phyloP scores from a whole-genome alignment of 331 rosid genomes.

The Acacia pycnantha region DNA sequence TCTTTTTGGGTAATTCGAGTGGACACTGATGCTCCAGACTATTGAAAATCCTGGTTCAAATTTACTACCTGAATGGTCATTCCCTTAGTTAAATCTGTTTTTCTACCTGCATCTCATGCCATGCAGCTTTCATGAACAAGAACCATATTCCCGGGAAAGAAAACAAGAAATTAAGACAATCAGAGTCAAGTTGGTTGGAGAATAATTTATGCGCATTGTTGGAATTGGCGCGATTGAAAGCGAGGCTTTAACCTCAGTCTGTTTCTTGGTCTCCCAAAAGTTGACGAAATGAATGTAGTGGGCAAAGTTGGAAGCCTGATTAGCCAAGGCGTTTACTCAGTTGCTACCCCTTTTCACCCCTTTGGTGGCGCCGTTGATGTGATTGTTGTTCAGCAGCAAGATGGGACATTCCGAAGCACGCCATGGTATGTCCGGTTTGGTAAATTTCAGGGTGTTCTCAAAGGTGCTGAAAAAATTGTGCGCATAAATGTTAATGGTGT shows the following conservation, averaged over 20 bases:
- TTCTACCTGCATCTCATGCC: neutral
- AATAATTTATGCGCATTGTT: constrained; percentile 23
- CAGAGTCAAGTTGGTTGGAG: constrained; percentile 18
- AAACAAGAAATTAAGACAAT: constrained; percentile 12
- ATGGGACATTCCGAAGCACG: constrained; percentile 83
- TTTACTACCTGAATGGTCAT: neutral
- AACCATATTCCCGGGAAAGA: constrained; percentile 25
- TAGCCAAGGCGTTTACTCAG: constrained; percentile 81
- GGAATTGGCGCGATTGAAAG: constrained; percentile 27
- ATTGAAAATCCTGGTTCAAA: neutral
- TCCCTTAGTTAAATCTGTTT: neutral
- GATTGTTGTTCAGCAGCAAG: constrained; percentile 94
- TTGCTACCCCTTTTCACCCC: constrained; percentile 96
- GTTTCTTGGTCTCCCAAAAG: constrained; percentile 26
- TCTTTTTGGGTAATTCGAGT: neutral
- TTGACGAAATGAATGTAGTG: constrained; percentile 77
- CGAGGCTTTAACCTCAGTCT: constrained; percentile 31
- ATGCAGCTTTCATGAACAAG: constrained; percentile 41
- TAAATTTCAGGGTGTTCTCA: constrained; percentile 96
- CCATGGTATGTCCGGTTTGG: constrained; percentile 98
- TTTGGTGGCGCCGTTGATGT: constrained; percentile 98
- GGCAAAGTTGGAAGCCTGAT: constrained; percentile 91
- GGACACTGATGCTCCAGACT: constrained; percentile 9
- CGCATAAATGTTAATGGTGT: constrained; percentile 72
- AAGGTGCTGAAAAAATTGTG: constrained; percentile 83